Percentiles rank a stretch among this genome's conserved stretches.
phyloP scores from a whole-genome alignment of 768 basidiomycete genomes.

The Suillus subaureus region DNA sequence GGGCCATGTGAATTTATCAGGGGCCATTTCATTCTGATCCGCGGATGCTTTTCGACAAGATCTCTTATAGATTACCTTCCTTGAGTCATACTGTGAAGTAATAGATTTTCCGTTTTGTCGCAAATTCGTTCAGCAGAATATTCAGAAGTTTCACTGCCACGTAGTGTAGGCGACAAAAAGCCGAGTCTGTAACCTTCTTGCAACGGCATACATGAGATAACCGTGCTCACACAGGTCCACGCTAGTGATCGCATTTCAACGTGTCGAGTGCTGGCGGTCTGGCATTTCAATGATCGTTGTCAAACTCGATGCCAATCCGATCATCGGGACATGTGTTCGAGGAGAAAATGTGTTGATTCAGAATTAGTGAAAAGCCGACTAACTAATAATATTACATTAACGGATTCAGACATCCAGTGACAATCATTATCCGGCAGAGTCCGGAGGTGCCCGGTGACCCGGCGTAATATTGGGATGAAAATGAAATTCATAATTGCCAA shows the following conservation, averaged over 20 bases:
- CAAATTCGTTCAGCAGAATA: background rate
- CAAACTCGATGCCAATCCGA: background rate
- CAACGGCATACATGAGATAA: background rate
- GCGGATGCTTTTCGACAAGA: slow-evolving; percentile 5
- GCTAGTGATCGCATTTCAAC: background rate
- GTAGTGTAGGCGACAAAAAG: background rate
- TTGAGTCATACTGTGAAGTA: slow-evolving; percentile 4
- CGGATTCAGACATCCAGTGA: background rate
- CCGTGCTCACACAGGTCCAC: background rate
- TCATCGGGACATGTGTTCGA: slow-evolving; percentile 7
- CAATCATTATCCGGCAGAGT: slow-evolving; percentile 1
- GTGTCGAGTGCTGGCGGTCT: background rate
- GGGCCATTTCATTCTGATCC: slow-evolving; percentile 10
- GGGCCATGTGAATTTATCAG: slow-evolving; percentile 1
- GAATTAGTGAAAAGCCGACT: background rate
- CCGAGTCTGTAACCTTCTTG: background rate
- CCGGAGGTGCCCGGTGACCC: background rate
- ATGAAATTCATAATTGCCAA: slow-evolving; percentile 1
- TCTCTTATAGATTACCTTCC: slow-evolving; percentile 8
- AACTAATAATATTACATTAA: slow-evolving; percentile 3
- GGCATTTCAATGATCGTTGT: slow-evolving; percentile 8
- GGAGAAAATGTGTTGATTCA: background rate
- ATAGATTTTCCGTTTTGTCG: slow-evolving; percentile 4
- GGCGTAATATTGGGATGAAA: background rate
- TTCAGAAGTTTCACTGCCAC: background rate